A percentile compares a stretch with the other conserved stretches of the same genome.
phyloP scores from a whole-genome alignment of 345 rosid species.

The Eucalyptus marginata region DNA sequence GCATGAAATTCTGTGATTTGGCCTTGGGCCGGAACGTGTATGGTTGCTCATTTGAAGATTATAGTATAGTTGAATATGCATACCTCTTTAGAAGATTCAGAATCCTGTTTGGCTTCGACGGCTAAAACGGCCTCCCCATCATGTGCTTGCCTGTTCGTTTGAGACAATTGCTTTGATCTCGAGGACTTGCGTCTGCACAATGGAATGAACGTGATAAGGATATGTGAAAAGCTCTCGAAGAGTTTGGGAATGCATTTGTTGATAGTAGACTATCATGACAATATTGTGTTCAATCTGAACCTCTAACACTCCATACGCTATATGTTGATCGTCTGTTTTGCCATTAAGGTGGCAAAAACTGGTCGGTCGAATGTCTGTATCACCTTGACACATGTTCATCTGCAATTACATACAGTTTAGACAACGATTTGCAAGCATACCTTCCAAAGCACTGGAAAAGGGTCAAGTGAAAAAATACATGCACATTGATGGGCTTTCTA shows the following conservation, averaged over 20 bases:
- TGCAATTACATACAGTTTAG: background rate
- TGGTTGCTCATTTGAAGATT: background rate
- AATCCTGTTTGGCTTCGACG: constrained; percentile 3
- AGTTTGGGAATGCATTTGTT: background rate
- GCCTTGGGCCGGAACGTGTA: background rate
- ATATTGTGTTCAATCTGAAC: background rate
- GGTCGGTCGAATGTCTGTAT: background rate
- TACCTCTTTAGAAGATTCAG: constrained; percentile 41
- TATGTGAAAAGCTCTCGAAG: background rate
- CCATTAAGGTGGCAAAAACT: background rate
- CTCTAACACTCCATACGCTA: background rate
- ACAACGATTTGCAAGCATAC: background rate
- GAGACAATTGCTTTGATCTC: constrained; percentile 3
- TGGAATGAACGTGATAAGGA: background rate
- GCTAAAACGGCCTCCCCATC: background rate
- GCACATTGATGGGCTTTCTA: background rate
- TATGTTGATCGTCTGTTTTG: background rate
- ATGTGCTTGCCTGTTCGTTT: constrained; percentile 1
- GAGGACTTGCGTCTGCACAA: background rate
- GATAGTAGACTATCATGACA: background rate
- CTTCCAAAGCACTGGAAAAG: background rate
- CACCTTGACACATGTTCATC: background rate
- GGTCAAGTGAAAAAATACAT: background rate
- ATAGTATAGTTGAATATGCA: background rate
- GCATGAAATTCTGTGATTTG: background rate